Evolutionary conservation across 2,329 filamentous ascomycete species (phyloP), one percentile per base, ranked within the genome.

Genomic region (Aureobasidium zeae): DNA sequence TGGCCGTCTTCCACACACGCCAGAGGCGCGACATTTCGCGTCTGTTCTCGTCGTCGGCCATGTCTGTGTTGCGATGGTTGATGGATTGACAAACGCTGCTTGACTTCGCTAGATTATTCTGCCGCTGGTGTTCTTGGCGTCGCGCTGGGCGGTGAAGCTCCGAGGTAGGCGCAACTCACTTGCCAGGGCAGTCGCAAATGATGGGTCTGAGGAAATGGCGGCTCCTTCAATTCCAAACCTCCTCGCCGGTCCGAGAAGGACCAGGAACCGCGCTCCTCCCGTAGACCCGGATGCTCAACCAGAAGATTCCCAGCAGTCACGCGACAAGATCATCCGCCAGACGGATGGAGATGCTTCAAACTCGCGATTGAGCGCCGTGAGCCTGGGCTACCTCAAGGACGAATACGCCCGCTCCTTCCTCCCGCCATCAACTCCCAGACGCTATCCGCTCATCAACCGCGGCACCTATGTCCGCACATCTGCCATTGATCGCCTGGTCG

Each of bases 281-380:
- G 46, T 49, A 53, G 55, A 55, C 20, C 44, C 44, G 26, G 46
- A 49, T 13, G 48, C 54, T 4, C 47, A 48, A 15, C 6, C n/a
- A 20, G 51, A 55, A 29, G 50, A 47, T 30, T 52, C 55, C 17
- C 58, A 63, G 45, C 54, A 55, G 8, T 59, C 60, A 37, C 79
- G 81, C 53, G 88, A 96, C 63, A 70, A 73, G 47, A 75, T 82
- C 29, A 81, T 98, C 46, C 89, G 94, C 62, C 79, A 80, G 50
- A 98, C 91, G 3, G 91, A 98, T 63, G 80, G 81, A 48, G 91
- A 98, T 67, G 91, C 91, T 19, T 86, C 86, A 47, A 78, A 86
- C 30, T 94, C 87, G 21, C 77, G 91, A 25, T 68, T 94, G 63
- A 96, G 88, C 60, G 89, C 89, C 10, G 86, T 96, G 12, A 76